phyloP scores from a whole-genome alignment of 192 early-diverging fungal genomes.

The Chytriomyces confervae region DNA sequence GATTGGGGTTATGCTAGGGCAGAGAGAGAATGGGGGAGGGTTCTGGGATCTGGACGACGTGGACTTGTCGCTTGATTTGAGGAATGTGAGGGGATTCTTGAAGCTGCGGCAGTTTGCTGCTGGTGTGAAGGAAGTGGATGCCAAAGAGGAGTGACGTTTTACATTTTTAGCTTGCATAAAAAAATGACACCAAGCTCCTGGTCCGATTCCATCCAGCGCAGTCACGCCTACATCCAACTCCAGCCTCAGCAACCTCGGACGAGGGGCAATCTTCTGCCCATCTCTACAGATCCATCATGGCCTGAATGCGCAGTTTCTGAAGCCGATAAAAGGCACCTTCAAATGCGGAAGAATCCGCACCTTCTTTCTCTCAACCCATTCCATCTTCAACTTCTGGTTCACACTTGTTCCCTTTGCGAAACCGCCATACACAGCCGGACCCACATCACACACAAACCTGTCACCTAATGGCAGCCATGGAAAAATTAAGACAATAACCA shows the following conservation, averaged over 20 bases:
- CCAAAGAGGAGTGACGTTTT: neutral
- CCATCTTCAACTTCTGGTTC: too few relatives aligned
- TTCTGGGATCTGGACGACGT: neutral
- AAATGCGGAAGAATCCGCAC: neutral
- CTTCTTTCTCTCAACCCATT: neutral
- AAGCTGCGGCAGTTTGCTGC: neutral
- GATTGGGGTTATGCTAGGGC: neutral
- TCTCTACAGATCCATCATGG: too few relatives aligned
- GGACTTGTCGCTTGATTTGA: neutral
- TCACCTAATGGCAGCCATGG: neutral
- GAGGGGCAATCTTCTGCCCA: too few relatives aligned
- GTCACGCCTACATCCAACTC: neutral
- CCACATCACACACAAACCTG: neutral
- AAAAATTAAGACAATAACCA: neutral
- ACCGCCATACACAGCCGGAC: neutral
- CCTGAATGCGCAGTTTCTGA: slow-evolving; percentile 14
- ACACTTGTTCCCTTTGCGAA: slow-evolving; percentile 6
- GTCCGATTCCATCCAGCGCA: slow-evolving; percentile 11
- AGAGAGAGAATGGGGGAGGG: neutral
- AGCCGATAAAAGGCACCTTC: neutral
- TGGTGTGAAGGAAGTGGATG: neutral
- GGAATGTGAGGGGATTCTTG: neutral
- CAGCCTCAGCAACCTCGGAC: too few relatives aligned
- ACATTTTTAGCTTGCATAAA: neutral
- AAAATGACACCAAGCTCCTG: neutral